A percentile compares a stretch with the other conserved stretches of the same genome.
Evolutionary conservation across 2,329 filamentous ascomycete genomes (phyloP).

Genomic region (Capronia coronata): DNA sequence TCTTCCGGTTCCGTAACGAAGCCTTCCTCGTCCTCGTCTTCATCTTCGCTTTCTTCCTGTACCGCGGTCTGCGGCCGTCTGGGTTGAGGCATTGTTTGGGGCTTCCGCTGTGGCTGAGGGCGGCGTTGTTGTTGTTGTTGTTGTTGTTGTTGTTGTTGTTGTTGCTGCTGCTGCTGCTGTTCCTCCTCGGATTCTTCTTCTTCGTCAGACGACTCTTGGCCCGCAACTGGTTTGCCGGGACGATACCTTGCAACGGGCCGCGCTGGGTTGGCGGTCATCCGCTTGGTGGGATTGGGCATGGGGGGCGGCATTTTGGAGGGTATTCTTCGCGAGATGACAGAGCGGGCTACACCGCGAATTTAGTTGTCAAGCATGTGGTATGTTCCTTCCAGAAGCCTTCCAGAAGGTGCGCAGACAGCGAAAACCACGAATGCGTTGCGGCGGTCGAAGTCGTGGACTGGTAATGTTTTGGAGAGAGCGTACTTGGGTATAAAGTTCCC

Average conservation of each 20-base stretch:
- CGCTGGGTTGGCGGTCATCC: conserved; percentile 88
- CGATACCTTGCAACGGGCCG: conserved; percentile 70
- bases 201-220: conserved; percentile 44
- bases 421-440: too few relatives aligned
- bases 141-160: too few relatives aligned
- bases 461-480: too few relatives aligned
- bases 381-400: too few relatives aligned
- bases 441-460: too few relatives aligned
- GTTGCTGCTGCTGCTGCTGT: conserved; percentile 37
- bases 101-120: conserved; percentile 34
- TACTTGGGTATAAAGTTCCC: too few relatives aligned
- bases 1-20: conserved; percentile 55
- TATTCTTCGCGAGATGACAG: too few relatives aligned
- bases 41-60: conserved; percentile 28
- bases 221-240: conserved; percentile 65
- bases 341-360: too few relatives aligned
- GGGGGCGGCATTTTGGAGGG: conserved; percentile 38
- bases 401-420: too few relatives aligned
- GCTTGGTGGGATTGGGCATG: conserved; percentile 50
- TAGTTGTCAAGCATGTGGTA: too few relatives aligned
- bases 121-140: conserved; percentile 30
- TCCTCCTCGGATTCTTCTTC: conserved; percentile 53
- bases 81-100: conserved; percentile 38
- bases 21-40: conserved; percentile 53
- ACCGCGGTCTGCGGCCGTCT: conserved; percentile 12